Evolutionary conservation across 495 filamentous ascomycete species (phyloP).

Genomic region (Sphaerosporella brunnea): DNA sequence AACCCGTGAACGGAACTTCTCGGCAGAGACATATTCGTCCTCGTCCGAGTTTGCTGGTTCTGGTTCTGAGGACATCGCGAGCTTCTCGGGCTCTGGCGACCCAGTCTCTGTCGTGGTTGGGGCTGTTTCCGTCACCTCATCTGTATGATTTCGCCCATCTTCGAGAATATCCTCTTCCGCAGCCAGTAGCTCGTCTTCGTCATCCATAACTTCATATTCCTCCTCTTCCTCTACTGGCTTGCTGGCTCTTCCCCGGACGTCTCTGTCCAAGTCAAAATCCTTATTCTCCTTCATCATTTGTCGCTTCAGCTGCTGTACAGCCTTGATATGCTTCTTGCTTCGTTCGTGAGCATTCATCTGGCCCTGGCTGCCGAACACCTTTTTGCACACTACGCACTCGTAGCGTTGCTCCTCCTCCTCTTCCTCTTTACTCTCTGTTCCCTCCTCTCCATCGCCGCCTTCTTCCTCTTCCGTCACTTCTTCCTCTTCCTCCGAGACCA

Average conservation of each 20-base stretch:
- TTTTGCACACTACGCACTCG: constrained; percentile 83
- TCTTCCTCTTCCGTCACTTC: constrained; percentile 26
- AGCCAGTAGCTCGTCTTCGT: constrained; percentile 4
- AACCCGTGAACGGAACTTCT: constrained; percentile 12
- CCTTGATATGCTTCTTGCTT: constrained; percentile 87
- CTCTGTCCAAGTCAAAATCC: constrained; percentile 35
- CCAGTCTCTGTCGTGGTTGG: background rate
- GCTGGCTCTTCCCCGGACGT: constrained; percentile 17
- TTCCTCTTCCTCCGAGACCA: constrained; percentile 29
- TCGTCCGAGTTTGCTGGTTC: constrained; percentile 4
- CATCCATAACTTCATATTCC: constrained; percentile 34
- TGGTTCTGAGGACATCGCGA: background rate
- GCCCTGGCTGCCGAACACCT: constrained; percentile 83
- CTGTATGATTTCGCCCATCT: background rate
- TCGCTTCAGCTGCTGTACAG: constrained; percentile 54
- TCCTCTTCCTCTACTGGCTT: constrained; percentile 26
- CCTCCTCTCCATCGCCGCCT: constrained; percentile 31
- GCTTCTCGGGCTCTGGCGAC: background rate
- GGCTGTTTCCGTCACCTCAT: constrained; percentile 1
- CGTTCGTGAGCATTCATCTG: constrained; percentile 87
- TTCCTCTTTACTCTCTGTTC: constrained; percentile 34
- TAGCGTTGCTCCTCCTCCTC: constrained; percentile 41
- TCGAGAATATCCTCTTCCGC: constrained; percentile 1
- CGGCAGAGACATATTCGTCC: constrained; percentile 12
- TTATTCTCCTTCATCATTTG: constrained; percentile 70